These are phyloP conservation scores for Pichia terricola DNA, from an alignment of 1,139 yeast genomes.

Conservation along the genomic window DNA sequence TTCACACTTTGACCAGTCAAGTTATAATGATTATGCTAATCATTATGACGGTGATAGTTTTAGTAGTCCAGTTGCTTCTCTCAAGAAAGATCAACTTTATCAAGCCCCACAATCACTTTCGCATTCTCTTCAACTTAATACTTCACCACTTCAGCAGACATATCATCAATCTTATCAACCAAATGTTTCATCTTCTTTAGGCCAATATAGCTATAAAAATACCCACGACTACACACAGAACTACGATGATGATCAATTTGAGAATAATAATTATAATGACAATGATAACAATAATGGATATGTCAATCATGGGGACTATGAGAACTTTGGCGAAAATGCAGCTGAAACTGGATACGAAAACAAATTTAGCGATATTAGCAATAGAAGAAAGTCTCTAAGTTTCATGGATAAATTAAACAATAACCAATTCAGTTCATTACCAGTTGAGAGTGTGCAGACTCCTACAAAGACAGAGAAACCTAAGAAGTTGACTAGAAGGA, in stretches of 20 bases:
- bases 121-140: background rate
- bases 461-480: slow-evolving; percentile 9
- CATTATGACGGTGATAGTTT: background rate
- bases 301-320: background rate
- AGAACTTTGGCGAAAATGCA: background rate
- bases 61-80: background rate
- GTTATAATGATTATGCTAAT: slow-evolving; percentile 2
- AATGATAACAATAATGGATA: background rate
- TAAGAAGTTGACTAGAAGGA: slow-evolving; percentile 12
- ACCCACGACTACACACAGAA: slow-evolving; percentile 8
- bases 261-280: background rate
- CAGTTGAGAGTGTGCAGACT: slow-evolving; percentile 1
- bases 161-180: background rate
- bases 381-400: slow-evolving; percentile 9
- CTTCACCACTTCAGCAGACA: background rate
- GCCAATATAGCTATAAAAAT: background rate
- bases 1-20: slow-evolving; percentile 2
- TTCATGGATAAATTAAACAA: slow-evolving; percentile 9
- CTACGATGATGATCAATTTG: slow-evolving; percentile 6
- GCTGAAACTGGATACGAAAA: background rate
- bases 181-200: background rate
- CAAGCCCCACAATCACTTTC: background rate
- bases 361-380: background rate
- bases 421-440: slow-evolving; percentile 9
- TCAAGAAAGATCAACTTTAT: background rate